Evolutionary conservation across 116 monocot genomes (phyloP).

Genomic region (Phalaenopsis hybrid): DNA sequence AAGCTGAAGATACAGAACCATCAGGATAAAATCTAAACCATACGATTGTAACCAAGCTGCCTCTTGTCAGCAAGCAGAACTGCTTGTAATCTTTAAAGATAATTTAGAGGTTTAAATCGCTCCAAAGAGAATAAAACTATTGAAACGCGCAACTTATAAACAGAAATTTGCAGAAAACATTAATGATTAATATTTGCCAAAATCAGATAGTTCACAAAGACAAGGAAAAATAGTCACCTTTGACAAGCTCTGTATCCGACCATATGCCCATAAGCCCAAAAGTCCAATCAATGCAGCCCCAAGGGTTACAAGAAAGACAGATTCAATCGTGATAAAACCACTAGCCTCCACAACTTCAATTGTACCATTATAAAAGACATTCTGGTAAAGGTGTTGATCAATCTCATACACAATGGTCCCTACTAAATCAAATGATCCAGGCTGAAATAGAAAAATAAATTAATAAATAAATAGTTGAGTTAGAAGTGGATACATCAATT

Average conservation of each 20-base stretch:
- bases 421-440: constrained; percentile 83
- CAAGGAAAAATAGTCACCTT: constrained; percentile 42
- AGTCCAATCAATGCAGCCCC: constrained; percentile 53
- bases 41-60: too few relatives aligned
- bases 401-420: constrained; percentile 84
- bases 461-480: background rate
- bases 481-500: background rate
- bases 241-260: constrained; percentile 70
- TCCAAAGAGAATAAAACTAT: background rate
- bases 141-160: background rate
- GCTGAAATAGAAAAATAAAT: constrained; percentile 34
- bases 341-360: constrained; percentile 87
- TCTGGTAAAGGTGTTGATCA: constrained; percentile 75
- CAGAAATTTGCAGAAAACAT: background rate
- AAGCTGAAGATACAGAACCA: too few relatives aligned
- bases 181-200: background rate
- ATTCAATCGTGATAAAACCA: constrained; percentile 73
- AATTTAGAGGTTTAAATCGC: background rate
- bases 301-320: constrained; percentile 80
- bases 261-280: constrained; percentile 63
- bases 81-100: too few relatives aligned
- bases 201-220: background rate
- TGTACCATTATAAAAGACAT: constrained; percentile 78
- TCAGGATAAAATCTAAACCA: too few relatives aligned
- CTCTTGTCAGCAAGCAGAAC: too few relatives aligned